Evolutionary conservation across 192 early-diverging fungal species (phyloP), one percentile per base, ranked within the genome.

Genomic region (Coemansia sp.): DNA sequence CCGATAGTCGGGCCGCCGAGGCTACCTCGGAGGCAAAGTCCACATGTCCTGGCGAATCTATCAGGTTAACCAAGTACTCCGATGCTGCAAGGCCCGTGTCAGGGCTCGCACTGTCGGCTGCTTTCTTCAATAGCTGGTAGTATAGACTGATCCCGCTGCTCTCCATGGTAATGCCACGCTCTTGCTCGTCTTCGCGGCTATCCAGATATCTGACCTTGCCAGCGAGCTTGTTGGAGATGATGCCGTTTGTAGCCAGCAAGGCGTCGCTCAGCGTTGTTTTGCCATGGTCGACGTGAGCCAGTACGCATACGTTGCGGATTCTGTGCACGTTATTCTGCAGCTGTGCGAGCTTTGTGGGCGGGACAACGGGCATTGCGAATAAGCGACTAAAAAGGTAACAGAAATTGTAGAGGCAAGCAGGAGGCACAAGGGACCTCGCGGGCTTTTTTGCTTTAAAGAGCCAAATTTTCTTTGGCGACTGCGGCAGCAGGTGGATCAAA

Each of bases 11-110:
- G 0, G 97, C 97, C 3, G 97, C 97, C n/a, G 96, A 95, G 9
- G 95, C 96, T n/a, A 99, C 97, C 71, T 99, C 97, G 16, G 90
- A 90, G 0, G 95, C 90, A 76, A 99, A 99, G 74, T 99, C 97
- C 9, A 99, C 94, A 69, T 99, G 97, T 6, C 97, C 97, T 1
- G 97, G 97, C 6, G 94, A 94, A 73, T 99, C 97, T 63, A 99
- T 99, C 21, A 99, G 75, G 69, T 98, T 99, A 70, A 99, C 86
- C 48, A 99, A 73, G 65, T 93, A 97, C 66, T 97, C 94, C 11
- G 76, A 71, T 10, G 66, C 66, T 5, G 9, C 24, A 48, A 36
- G 24, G 36, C 59, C 9, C 5, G 62, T 16, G n/a, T 24, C 58
- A 11, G 46, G 10, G 46, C 23, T 50, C 23, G 46, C 11, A 26